Percentiles rank a stretch among this genome's conserved stretches.
Conservation (phyloP, 208 protist genomes). For the Leishmania arabica region DNA sequence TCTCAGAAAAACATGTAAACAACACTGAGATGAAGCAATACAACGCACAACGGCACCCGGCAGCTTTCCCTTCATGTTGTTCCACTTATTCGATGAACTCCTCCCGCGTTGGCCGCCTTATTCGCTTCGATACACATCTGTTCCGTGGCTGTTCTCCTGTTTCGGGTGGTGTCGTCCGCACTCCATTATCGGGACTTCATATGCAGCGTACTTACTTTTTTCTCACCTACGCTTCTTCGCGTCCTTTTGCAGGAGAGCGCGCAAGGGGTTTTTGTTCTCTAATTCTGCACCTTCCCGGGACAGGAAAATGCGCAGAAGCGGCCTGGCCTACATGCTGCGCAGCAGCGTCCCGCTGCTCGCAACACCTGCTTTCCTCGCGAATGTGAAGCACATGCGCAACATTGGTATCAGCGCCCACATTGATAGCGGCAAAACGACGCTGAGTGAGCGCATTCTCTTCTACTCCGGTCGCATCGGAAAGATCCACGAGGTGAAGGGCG, state of each 20-base stretch:
- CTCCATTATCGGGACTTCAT: neutral
- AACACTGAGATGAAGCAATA: neutral
- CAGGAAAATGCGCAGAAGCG: slow-evolving; percentile 40
- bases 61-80: neutral
- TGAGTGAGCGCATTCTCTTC: slow-evolving; percentile 99
- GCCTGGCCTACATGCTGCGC: slow-evolving; percentile 36
- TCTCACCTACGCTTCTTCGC: neutral
- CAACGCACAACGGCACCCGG: neutral
- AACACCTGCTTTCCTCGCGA: slow-evolving; percentile 75
- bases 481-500: slow-evolving; percentile 98
- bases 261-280: neutral
- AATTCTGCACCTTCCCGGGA: neutral
- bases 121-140: neutral
- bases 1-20: neutral
- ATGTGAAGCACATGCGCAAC: slow-evolving; percentile 88
- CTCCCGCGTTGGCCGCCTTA: neutral
- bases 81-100: neutral
- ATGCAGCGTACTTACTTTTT: neutral
- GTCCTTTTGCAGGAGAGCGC: neutral
- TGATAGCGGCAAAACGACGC: slow-evolving; percentile 99
- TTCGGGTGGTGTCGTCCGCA: neutral
- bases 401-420: slow-evolving; percentile 99
- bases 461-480: slow-evolving; percentile 96
- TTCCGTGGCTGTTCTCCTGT: neutral
- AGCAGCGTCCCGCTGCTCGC: slow-evolving; percentile 41